A percentile compares a stretch with the other conserved stretches of the same genome.
Conservation (phyloP, 208 protist genomes). For the Naegleria gruberi region DNA sequence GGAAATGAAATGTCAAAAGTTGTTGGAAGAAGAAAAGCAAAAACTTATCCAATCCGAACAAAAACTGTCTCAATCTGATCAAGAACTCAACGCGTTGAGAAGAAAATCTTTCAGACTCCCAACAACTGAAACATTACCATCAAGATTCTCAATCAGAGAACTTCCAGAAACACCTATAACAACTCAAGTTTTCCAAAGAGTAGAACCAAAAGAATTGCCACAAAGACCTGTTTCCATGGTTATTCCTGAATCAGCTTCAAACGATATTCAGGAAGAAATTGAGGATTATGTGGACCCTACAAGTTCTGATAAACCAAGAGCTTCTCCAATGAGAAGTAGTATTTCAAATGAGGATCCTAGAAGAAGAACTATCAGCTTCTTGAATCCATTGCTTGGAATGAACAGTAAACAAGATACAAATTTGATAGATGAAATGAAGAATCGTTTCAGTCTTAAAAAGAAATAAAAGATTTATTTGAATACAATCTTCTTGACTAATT, state of each 20-base stretch:
- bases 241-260: not conserved
- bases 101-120: not conserved
- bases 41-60: not conserved
- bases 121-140: not conserved
- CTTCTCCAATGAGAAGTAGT: too few species aligned
- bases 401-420: not conserved
- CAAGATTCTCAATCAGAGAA: not conserved
- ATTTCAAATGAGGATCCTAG: not conserved
- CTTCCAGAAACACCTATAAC: not conserved
- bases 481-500: not conserved
- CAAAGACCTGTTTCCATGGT: not conserved
- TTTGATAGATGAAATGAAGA: not conserved
- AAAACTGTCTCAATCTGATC: too few species aligned
- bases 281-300: not conserved
- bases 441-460: not conserved
- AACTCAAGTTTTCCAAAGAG: not conserved
- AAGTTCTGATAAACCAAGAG: not conserved
- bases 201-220: not conserved
- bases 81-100: too few species aligned
- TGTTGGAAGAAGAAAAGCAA: not conserved
- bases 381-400: not conserved
- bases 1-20: not conserved
- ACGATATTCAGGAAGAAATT: not conserved
- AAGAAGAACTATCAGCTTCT: not conserved
- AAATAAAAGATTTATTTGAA: not conserved